Conservation (phyloP, 2,329 filamentous ascomycete genomes). For the Iodosphaeria phyllophila region DNA sequence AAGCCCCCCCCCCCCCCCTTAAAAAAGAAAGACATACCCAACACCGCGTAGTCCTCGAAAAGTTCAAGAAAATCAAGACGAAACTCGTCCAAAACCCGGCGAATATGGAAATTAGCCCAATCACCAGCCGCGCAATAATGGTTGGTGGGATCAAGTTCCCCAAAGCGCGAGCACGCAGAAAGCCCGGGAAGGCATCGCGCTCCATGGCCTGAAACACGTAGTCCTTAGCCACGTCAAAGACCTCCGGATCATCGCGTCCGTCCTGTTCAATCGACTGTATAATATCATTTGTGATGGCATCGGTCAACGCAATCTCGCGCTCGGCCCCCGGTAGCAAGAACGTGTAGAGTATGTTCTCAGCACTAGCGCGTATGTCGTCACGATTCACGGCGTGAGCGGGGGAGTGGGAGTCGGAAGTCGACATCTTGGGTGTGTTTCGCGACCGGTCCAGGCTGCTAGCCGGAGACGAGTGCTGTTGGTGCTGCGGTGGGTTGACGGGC, state of each 20-base stretch:
- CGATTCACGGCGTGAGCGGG: constrained; percentile 71
- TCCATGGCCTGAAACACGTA: constrained; percentile 99
- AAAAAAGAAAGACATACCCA: constrained; percentile 45
- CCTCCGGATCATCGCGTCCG: constrained; percentile 85
- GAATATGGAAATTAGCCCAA: constrained; percentile 76
- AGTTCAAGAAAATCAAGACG: constrained; percentile 78
- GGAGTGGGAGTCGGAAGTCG: constrained; percentile 59
- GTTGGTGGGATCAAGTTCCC: constrained; percentile 90
- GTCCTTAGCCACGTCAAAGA: constrained; percentile 95
- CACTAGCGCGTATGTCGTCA: constrained; percentile 78
- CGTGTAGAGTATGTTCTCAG: constrained; percentile 97
- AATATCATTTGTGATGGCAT: constrained; percentile 70
- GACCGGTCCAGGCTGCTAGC: constrained; percentile 27
- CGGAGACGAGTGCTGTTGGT: constrained; percentile 28
- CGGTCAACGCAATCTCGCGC: constrained; percentile 84
- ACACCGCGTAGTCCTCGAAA: constrained; percentile 52
- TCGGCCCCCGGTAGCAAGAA: constrained; percentile 90
- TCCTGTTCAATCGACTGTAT: constrained; percentile 78
- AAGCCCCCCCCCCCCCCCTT: constrained; percentile 4
- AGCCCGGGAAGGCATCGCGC: constrained; percentile 94
- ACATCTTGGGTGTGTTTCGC: constrained; percentile 40
- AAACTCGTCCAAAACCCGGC: constrained; percentile 89
- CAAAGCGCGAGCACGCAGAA: constrained; percentile 82
- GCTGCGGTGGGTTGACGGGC: constrained; percentile 21
- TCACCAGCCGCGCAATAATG: constrained; percentile 65